Evolutionary conservation across 2,329 filamentous ascomycete genomes (phyloP), one percentile per base, ranked within the genome.

Genomic region (Exophiala aquamarina): DNA sequence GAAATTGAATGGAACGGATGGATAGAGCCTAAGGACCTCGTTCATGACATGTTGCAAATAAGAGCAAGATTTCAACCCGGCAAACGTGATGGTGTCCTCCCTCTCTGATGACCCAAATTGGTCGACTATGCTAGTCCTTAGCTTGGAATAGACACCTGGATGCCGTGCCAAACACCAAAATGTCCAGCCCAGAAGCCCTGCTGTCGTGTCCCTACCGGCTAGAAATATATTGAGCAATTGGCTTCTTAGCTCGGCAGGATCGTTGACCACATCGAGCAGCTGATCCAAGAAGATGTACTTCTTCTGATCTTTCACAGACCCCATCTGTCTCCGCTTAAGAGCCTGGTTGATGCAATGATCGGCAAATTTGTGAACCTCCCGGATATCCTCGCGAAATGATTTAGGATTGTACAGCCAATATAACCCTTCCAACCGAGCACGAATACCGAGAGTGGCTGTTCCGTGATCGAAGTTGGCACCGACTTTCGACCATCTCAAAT

Each of bases 401-500:
- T 66, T 67, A 23, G 64, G 59, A 18, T 66, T 66, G 34, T 68
- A 40, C 23, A 68, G 52, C 65, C 65, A 69, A 46, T 68, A 69
- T 10, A 67, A 52, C 0, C 51, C 47, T 33, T 61, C 57, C 2
- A 65, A 60, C 11, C 63, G 57, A 3, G 58, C 57, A 4, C 66
- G 57, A 0, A 56, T 37, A 4, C 61, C 59, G 19, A 57, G 56
- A 38, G 60, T n/a, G 63, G 57, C 2, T 4, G 35, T 50, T 4
- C 47, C 47, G 7, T 47, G 58, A 44, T 70, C 66, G 44, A 69
- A 70, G 43, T 60, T 58, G 13, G 40, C 37, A 31, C 63, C 59
- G 46, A 70, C 67, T 17, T 61, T 55, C 18, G 54, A 28, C 4
- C 34, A 39, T 17, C 35, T 86, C 86, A 2, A 88, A 87, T 70